Evolutionary conservation across 73 alveolate genomes (phyloP).

Genomic region (Uronychia setigera): DNA sequence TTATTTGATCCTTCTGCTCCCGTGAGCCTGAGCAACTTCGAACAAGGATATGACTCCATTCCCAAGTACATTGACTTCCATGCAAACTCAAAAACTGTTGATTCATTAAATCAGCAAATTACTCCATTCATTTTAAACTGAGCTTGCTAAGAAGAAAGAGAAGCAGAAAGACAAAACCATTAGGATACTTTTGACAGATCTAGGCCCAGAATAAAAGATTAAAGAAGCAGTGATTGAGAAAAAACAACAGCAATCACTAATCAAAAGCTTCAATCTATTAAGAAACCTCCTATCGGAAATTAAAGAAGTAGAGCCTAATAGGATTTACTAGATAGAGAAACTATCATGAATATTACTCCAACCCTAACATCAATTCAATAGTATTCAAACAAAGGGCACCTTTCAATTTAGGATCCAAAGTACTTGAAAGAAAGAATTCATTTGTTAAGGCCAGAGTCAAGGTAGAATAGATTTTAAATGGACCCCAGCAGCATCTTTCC

Average conservation of each 20-base stretch:
- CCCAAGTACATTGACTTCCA: background rate
- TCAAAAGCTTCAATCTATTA: background rate
- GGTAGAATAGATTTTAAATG: no score
- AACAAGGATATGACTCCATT: background rate
- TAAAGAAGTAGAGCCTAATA: no score
- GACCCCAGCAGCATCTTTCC: no score
- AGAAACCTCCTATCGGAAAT: no score
- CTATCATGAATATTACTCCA: no score
- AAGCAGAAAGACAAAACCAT: background rate
- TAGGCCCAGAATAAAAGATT: background rate
- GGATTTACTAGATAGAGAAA: no score
- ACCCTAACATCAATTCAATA: no score
- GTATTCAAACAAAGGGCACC: no score
- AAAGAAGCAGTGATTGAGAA: background rate
- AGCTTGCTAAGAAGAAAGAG: background rate
- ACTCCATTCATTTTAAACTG: background rate
- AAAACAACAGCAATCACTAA: background rate
- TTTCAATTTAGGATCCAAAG: no score
- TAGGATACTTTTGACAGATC: background rate
- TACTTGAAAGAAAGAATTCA: no score
- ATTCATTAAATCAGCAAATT: background rate
- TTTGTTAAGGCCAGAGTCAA: no score
- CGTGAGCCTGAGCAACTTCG: background rate
- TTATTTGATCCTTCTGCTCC: background rate
- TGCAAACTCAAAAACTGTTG: background rate